Percentiles rank a stretch among this genome's conserved stretches.
phyloP scores from a whole-genome alignment of 1,139 yeast species.

The Saccharomyces hybrid region DNA sequence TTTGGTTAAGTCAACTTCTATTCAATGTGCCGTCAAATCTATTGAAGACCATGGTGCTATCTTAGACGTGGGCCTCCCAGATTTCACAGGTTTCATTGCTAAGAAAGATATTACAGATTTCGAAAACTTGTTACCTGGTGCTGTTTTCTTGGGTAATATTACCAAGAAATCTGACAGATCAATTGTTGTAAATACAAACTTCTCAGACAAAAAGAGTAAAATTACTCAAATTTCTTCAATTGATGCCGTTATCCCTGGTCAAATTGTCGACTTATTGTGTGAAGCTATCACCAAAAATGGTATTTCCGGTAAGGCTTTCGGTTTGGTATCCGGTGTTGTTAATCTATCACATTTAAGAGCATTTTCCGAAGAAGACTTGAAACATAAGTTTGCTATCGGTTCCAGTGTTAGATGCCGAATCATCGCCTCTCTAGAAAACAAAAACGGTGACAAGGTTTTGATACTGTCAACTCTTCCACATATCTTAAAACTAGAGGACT shows the following conservation, averaged over 20 bases:
- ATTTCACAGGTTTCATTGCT: slow-evolving; percentile 66
- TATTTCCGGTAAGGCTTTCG: slow-evolving; percentile 54
- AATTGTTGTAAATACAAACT: slow-evolving; percentile 44
- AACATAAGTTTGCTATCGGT: slow-evolving; percentile 59
- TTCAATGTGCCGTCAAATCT: slow-evolving; percentile 73
- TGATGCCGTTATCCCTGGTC: slow-evolving; percentile 81
- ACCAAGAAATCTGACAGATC: slow-evolving; percentile 50
- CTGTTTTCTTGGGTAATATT: slow-evolving; percentile 46
- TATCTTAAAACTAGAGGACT: slow-evolving; percentile 33
- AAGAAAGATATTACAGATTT: slow-evolving; percentile 47
- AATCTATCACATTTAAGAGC: slow-evolving; percentile 58
- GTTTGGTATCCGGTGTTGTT: slow-evolving; percentile 65
- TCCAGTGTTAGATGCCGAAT: slow-evolving; percentile 62
- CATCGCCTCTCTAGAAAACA: slow-evolving; percentile 46
- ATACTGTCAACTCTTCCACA: slow-evolving; percentile 59
- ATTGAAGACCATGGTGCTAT: slow-evolving; percentile 89
- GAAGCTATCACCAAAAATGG: slow-evolving; percentile 57
- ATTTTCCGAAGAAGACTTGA: slow-evolving; percentile 43
- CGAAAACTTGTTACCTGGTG: slow-evolving; percentile 32
- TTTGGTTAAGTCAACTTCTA: slow-evolving; percentile 46
- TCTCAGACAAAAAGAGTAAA: slow-evolving; percentile 38
- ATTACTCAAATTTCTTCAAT: slow-evolving; percentile 56
- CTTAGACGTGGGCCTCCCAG: slow-evolving; percentile 56
- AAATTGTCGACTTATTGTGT: slow-evolving; percentile 65
- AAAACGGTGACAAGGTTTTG: slow-evolving; percentile 50